Percentiles rank a stretch among this genome's conserved stretches.
Conservation (phyloP, 768 basidiomycete genomes). For the Gymnopilus junonius region DNA sequence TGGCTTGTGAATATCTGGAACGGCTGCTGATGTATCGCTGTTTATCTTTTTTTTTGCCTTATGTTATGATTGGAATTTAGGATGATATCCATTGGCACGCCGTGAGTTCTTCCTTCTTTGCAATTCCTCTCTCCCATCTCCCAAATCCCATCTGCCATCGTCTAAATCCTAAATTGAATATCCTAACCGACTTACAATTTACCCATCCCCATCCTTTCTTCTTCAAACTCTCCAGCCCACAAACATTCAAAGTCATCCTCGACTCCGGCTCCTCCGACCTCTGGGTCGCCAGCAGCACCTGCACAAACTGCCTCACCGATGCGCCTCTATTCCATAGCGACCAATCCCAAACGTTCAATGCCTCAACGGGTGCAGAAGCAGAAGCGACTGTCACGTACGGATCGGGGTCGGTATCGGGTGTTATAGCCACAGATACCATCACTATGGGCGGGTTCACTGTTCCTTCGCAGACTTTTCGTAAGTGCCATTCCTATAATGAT, state of each 20-base stretch:
- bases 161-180: too few species aligned
- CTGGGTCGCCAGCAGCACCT: slow-evolving; percentile 74
- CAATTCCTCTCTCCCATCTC: too few species aligned
- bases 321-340: slow-evolving; percentile 46
- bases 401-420: slow-evolving; percentile 66
- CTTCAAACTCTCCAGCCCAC: too few species aligned
- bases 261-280: slow-evolving; percentile 95
- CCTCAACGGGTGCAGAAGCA: neutral
- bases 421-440: slow-evolving; percentile 62
- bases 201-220: too few species aligned
- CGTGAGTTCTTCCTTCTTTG: slow-evolving; percentile 44
- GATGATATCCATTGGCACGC: slow-evolving; percentile 64
- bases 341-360: slow-evolving; percentile 27
- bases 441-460: slow-evolving; percentile 67
- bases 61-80: too few species aligned
- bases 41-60: too few species aligned
- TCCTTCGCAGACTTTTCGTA: slow-evolving; percentile 50
- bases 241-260: slow-evolving; percentile 77
- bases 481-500: too few species aligned
- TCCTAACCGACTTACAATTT: too few species aligned
- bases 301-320: slow-evolving; percentile 41
- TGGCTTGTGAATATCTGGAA: neutral
- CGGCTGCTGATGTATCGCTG: slow-evolving; percentile 32
- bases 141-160: too few species aligned
- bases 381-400: slow-evolving; percentile 61